Evolutionary conservation across 768 basidiomycete genomes (phyloP), one percentile per base, ranked within the genome.

Genomic region (Mycena pura): DNA sequence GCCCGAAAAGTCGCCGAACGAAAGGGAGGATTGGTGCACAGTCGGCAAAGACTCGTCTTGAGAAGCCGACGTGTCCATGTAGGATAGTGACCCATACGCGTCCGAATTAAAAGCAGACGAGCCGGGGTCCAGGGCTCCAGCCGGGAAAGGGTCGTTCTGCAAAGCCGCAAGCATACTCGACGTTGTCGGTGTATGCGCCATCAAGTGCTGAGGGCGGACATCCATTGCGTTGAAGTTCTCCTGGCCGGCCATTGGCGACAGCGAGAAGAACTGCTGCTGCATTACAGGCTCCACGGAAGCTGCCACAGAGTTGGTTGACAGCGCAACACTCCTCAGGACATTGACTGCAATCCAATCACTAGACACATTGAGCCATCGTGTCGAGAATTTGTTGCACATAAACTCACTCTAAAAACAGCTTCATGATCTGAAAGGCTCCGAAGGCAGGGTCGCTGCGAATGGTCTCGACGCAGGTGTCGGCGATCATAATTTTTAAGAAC

Each of bases 291-390:
- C 93, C 52, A 95, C 93, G 24, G 93, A 95, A 21, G 92, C 92
- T 28, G 93, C 93, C 53, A 95, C 93, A 19, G 92, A 94, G 76
- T 93, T 94, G 22, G 92, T 95, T 27, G 93, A 94, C 60, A 95
- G 77, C 2, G 93, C 93, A 63, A 95, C 93, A 68, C 82, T 92
- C 68, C 93, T 82, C 66, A 95, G 80, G 62, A 95, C 92, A 73
- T 93, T 94, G 64, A 95, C 87, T 2, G 92, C 91, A 69, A 94
- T 94, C 93, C 93, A 94, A 74, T 95, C 93, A 66, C 93, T 94
- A 63, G 17, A 55, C 39, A 46, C 25, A 56, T 70, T 46, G 5
- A 74, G 66, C 51, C 68, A 39, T n/a, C 34, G 34, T 57, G 57
- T 40, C 29, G 57, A 64, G 54, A 52, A 41, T 56, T 54, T 28